These are phyloP conservation scores for Aspergillus wentii DNA, from an alignment of 495 filamentous ascomycete genomes.

Conservation along the genomic window DNA sequence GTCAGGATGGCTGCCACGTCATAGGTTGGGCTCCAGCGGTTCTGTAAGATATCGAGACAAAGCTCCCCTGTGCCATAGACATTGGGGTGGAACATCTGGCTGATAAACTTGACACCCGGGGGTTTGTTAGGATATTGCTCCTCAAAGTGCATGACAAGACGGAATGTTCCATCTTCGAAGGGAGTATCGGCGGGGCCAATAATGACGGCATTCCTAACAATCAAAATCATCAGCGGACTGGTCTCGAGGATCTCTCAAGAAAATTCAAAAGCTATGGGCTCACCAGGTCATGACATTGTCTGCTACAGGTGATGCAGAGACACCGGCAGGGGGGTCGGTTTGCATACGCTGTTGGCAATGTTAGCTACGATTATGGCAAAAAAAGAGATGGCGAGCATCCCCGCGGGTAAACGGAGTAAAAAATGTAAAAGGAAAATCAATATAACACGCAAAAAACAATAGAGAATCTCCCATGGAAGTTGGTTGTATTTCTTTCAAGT, in stretches of 20 bases:
- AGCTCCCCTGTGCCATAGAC: conserved; percentile 96
- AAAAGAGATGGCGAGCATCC: too few species aligned
- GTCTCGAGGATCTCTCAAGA: conserved; percentile 1
- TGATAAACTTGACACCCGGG: conserved; percentile 96
- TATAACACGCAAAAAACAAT: not conserved
- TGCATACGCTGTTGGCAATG: conserved; percentile 78
- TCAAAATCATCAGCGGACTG: too few species aligned
- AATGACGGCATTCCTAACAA: conserved; percentile 93
- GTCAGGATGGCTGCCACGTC: conserved; percentile 96
- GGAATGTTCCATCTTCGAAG: conserved; percentile 97
- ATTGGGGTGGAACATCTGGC: conserved; percentile 98
- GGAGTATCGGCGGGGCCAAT: conserved; percentile 97
- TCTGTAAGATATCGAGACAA: conserved; percentile 95
- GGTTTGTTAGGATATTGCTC: conserved; percentile 99
- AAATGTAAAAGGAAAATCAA: not conserved
- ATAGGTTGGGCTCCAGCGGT: conserved; percentile 98
- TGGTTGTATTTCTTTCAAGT: too few species aligned
- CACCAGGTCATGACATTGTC: conserved; percentile 99
- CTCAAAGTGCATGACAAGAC: conserved; percentile 98
- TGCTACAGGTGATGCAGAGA: conserved; percentile 92
- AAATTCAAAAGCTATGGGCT: conserved; percentile 8
- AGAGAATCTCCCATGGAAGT: too few species aligned
- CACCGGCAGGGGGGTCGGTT: conserved; percentile 94
- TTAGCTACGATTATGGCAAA: too few species aligned
- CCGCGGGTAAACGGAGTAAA: not conserved